Evolutionary conservation across 2,329 filamentous ascomycete genomes (phyloP), one percentile per base, ranked within the genome.

Genomic region (Huntiella savannae): DNA sequence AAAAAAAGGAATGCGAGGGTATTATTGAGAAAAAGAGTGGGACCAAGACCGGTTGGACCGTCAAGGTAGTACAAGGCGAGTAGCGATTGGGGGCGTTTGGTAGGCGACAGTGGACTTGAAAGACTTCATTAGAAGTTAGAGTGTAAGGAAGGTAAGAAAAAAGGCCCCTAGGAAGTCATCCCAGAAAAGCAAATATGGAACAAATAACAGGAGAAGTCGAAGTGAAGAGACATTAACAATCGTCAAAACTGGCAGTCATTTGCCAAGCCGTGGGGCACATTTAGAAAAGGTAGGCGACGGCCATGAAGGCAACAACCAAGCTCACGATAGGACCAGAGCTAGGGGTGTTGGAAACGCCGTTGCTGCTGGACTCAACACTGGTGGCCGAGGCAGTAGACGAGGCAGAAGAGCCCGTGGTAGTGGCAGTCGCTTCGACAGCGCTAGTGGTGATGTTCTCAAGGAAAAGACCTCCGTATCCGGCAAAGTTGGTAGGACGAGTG

Each of bases 261-360:
- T 19, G 33, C 19, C 6, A 41, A 19, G 12, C n/a, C 32, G 12
- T 43, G 8, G 32, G 28, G 13, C 8, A 12, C 11, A 38, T 46
- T 54, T 58, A 72, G 52, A 67, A 65, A 51, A 71, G 59, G 53
- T 63, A 69, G 12, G 65, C 64, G 19, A 70, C 66, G 17, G 69
- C 71, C 32, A 73, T 61, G 39, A 76, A 63, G 45, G 71, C 72
- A 40, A 75, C 63, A 38, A 75, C 60, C 16, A 76, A 62, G 40
- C 72, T 70, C 5, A 63, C 70, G 35, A 72, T 57, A 43, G 71
- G 69, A 15, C 28, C 40, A 3, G 40, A 34, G 11, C 40, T 33
- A 19, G 32, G 40, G 10, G 33, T 43, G 42, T 66, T 63, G 45
- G 65, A 66, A 43, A 67, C 66, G 52, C 71, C 64, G 40, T 64